Evolutionary conservation across 2,329 filamentous ascomycete genomes (phyloP).

Genomic region (Chaetomium strumarium): DNA sequence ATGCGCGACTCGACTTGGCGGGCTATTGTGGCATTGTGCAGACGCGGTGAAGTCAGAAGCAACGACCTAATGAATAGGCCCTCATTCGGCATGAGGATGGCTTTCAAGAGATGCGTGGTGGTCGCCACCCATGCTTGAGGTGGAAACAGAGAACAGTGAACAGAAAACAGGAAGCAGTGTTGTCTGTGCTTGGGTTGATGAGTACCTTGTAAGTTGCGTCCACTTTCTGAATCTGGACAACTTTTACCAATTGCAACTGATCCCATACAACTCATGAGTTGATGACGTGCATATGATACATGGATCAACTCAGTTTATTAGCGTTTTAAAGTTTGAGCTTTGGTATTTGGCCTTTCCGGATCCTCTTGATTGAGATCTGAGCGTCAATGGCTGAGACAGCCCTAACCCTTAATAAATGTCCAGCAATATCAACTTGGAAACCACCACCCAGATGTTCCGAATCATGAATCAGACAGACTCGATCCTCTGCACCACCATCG

Average conservation of each 20-base stretch:
- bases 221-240: too few species aligned
- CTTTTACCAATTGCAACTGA: too few species aligned
- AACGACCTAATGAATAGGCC: background rate
- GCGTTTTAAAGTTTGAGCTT: background rate
- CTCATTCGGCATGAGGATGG: background rate
- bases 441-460: background rate
- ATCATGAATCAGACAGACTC: conserved; percentile 50
- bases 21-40: background rate
- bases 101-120: background rate
- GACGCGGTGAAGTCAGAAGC: background rate
- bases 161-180: too few species aligned
- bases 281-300: too few species aligned
- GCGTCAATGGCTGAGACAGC: background rate
- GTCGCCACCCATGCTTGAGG: too few species aligned
- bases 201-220: too few species aligned
- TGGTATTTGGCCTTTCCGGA: background rate
- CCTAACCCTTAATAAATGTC: conserved; percentile 1
- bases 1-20: background rate
- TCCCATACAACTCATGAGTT: too few species aligned
- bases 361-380: too few species aligned
- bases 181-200: too few species aligned
- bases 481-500: conserved; percentile 82
- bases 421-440: background rate
- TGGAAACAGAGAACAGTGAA: too few species aligned
- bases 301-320: too few species aligned